Evolutionary conservation across 495 filamentous ascomycete species (phyloP).

Genomic region (Recurvomyces mirabilis): DNA sequence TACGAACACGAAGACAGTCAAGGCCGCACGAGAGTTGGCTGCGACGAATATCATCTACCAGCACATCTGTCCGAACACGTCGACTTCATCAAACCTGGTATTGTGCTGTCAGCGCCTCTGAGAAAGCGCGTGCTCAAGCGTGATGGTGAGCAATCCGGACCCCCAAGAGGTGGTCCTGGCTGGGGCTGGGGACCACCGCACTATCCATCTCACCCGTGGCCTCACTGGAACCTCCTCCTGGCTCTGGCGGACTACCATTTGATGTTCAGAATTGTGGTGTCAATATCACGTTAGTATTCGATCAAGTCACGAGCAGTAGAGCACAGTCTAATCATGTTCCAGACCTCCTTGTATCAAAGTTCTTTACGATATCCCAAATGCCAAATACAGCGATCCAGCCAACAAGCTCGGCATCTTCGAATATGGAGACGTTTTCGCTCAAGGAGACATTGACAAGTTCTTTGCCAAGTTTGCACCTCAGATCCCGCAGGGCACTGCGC

Average conservation of each 20-base stretch:
- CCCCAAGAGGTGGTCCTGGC: too few relatives aligned
- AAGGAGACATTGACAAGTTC: slow-evolving; percentile 4
- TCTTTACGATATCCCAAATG: slow-evolving; percentile 17
- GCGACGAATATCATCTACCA: slow-evolving; percentile 15
- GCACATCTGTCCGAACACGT: slow-evolving; percentile 10
- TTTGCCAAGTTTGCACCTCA: slow-evolving; percentile 13
- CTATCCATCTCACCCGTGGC: too few relatives aligned
- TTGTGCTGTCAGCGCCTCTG: neutral
- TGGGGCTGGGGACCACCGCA: too few relatives aligned
- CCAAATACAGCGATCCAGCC: neutral
- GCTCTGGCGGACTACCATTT: neutral
- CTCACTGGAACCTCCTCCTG: too few relatives aligned
- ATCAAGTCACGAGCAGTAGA: too few relatives aligned
- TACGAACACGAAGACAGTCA: slow-evolving; percentile 5
- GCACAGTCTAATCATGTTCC: slow-evolving; percentile 10
- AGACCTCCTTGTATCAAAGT: slow-evolving; percentile 12
- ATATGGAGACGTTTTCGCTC: slow-evolving; percentile 3
- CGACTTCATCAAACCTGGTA: slow-evolving; percentile 16
- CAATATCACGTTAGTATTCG: slow-evolving; percentile 20
- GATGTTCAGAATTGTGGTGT: slow-evolving; percentile 12
- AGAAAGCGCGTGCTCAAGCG: neutral
- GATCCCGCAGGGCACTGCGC: slow-evolving; percentile 16
- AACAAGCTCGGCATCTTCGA: slow-evolving; percentile 13
- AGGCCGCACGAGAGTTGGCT: slow-evolving; percentile 3
- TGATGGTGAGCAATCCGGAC: too few relatives aligned